phyloP scores from a whole-genome alignment of 352 stramenopile species.

The Blastocystis sp. region DNA sequence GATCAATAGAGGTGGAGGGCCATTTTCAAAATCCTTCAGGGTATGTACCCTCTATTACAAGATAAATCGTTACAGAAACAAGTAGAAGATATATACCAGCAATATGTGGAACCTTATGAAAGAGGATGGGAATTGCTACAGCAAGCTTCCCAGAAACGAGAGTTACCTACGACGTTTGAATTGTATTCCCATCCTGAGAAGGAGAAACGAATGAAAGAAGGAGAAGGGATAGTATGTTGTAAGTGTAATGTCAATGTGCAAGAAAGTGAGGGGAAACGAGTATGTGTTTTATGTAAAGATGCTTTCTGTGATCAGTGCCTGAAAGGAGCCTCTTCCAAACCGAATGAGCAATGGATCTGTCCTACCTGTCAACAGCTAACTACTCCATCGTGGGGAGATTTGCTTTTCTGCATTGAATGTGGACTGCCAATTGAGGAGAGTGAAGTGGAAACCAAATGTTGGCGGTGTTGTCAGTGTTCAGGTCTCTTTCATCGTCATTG shows the following conservation, averaged over 20 bases:
- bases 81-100: background rate
- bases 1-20: background rate
- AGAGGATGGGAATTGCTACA: background rate
- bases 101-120: constrained; percentile 16
- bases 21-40: background rate
- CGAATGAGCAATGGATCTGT: background rate
- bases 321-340: background rate
- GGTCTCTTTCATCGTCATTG: background rate
- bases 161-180: background rate
- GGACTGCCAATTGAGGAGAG: background rate
- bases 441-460: background rate
- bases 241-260: background rate
- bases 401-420: constrained; percentile 4
- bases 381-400: background rate
- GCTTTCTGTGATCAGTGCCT: background rate
- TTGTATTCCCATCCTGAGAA: background rate
- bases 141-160: background rate
- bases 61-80: background rate
- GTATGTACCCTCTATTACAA: background rate
- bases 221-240: background rate
- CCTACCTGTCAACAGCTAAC: background rate
- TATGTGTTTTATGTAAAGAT: background rate
- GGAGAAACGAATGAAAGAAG: background rate
- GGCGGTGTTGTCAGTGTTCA: background rate
- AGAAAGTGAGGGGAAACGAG: background rate